Base-by-base conservation (phyloP, 441 rosid genomes). In the Populus hybrid region DNA sequence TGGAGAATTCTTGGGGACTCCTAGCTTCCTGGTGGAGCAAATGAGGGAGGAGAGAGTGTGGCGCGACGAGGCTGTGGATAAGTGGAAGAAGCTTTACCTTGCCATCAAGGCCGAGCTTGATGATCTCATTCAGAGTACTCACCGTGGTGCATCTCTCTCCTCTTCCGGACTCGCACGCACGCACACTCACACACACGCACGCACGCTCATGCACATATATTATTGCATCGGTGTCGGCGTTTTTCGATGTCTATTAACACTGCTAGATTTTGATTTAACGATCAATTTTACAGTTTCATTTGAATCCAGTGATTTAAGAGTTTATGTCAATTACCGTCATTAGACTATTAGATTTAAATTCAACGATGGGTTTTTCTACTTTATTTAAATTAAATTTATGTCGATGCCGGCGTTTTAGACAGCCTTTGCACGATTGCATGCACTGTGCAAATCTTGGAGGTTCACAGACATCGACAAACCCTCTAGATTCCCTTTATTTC, bases 81-180 rank as follows among this genome's bases (percentile, higher is more conserved):
- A 87, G 71, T 94, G 98, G 98, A 94, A 94, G 84, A 91, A 84
- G 24, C 92, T 94, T 26, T 94, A 92, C 71, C 93, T 90, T 40
- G 88, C 95, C 77, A 92, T 94, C 80, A 94, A 90, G 88, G 84
- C 81, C 21, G 95, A 94, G 94, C 93, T 94, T 78, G 97, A 94
- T 79, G 84, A 91, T 79, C 94, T 94, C 78, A 87, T 94, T 64
- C 91, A 87, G 76, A 88, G 76, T 72, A 85, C 97, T 79, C 87
- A 84, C 65, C 86, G 84, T 83, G 82, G 83, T 83, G 24, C 35
- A 1, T 76, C 67, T 36, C 67, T 73, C 16, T 77, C 72, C 45
- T 7, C 64, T 75, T 64, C 31, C 20, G 6, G 4, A 7, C 9
- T 4, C 36, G 14, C 28, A 10, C 76, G 0, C 21, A 2, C 35